Evolutionary conservation across 2,329 filamentous ascomycete genomes (phyloP).

Genomic region (Uncinocarpus reesii): DNA sequence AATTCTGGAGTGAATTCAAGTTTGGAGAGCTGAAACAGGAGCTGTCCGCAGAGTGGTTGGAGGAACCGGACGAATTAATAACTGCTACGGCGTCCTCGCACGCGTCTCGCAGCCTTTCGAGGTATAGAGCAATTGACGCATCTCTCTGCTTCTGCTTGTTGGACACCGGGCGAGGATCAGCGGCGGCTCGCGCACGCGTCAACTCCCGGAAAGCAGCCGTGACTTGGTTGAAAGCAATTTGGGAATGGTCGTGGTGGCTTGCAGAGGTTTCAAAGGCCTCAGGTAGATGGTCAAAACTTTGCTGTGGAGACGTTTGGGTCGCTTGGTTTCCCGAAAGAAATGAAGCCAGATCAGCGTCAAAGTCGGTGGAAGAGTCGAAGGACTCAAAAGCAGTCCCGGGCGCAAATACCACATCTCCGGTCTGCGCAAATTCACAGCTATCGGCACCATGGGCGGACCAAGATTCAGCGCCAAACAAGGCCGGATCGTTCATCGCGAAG

Average conservation of each 20-base stretch:
- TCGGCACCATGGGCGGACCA: not conserved
- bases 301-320: not conserved
- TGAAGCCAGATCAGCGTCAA: not conserved
- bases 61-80: constrained; percentile 8
- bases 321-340: constrained; percentile 1
- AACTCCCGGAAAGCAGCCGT: constrained; percentile 22
- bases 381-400: not conserved
- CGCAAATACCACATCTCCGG: not conserved
- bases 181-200: constrained; percentile 31
- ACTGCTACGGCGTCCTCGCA: constrained; percentile 17
- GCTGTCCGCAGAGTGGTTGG: not conserved
- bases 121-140: constrained; percentile 33
- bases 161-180: constrained; percentile 27
- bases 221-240: constrained; percentile 14
- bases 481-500: not conserved
- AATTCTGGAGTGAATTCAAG: not conserved
- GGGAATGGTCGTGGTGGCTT: constrained; percentile 9
- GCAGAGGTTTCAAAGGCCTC: not conserved
- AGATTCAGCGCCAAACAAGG: not conserved
- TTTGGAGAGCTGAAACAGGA: constrained; percentile 5
- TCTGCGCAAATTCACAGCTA: not conserved
- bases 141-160: constrained; percentile 35
- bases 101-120: constrained; percentile 30
- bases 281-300: not conserved
- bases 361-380: not conserved